A percentile compares a stretch with the other conserved stretches of the same genome.
These are phyloP conservation scores for Casuarina glauca DNA, from an alignment of 306 rosid genomes.

Conservation along the genomic window DNA sequence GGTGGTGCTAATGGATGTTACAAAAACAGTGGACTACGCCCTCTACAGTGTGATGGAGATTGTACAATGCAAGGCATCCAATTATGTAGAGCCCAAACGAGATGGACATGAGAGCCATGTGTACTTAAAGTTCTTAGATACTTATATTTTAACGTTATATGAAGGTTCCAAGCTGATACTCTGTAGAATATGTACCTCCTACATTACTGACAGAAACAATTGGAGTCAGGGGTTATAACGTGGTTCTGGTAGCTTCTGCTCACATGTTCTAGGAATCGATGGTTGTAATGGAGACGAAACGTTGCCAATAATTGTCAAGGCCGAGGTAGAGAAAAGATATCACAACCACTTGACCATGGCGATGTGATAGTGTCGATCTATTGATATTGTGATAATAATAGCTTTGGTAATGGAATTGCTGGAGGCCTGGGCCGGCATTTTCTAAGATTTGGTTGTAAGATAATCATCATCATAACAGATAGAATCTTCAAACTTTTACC, in stretches of 20 bases:
- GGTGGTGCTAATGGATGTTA: too few species aligned
- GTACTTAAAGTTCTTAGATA: not conserved
- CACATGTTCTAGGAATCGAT: not conserved
- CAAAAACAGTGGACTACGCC: too few species aligned
- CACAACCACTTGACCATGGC: not conserved
- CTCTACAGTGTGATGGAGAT: too few species aligned
- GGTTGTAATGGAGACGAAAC: not conserved
- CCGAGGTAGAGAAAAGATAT: not conserved
- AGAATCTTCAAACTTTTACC: not conserved
- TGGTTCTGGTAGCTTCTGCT: not conserved
- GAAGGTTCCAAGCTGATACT: not conserved
- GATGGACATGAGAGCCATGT: not conserved
- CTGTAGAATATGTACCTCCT: not conserved
- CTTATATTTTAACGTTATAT: not conserved
- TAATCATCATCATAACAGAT: not conserved
- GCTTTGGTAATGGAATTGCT: not conserved
- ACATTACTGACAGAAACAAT: too few species aligned
- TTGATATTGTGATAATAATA: not conserved
- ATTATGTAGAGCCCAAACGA: too few species aligned
- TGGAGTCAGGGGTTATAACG: not conserved
- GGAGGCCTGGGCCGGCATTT: not conserved
- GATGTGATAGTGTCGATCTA: not conserved
- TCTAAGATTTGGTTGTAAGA: not conserved
- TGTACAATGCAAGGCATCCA: too few species aligned
- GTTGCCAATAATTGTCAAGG: not conserved